Evolutionary conservation across 2,329 filamentous ascomycete species (phyloP), one percentile per base, ranked within the genome.

Genomic region (Atkinsonella texensis): DNA sequence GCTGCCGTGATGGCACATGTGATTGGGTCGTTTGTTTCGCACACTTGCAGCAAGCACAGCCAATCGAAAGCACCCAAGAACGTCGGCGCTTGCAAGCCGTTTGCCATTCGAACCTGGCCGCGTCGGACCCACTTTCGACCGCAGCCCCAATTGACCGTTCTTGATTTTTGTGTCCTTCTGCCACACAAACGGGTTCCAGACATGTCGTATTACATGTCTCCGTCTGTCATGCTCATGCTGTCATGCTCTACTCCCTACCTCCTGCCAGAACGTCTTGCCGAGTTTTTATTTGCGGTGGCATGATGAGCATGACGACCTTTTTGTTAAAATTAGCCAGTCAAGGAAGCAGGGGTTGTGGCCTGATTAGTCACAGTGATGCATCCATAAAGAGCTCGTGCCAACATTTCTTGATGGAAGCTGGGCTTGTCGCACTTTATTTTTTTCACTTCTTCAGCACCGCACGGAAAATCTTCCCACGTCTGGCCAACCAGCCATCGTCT

Each of bases 61-160:
- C 69, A 72, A 72, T 72, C 59, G 56, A 52, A 54, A 58, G 51
- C 55, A 59, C 54, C 59, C 63, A 61, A 58, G 56, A 55, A 59
- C 52, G 46, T 65, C 57, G 64, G 64, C 64, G 64, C 64, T 66
- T 63, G 57, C 53, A 62, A 58, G 54, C 53, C 59, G 54, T 55
- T 56, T 61, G 59, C 62, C 52, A 66, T 66, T 66, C 50, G 63
- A 60, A 58, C 56, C 58, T 58, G 52, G 51, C 33, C 40, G 46
- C 46, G 40, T 41, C 46, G 31, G 61, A 54, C 60, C 62, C 63
- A 57, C 64, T 59, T 54, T 60, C 55, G 54, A 60, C 58, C 57
- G 58, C 60, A 59, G 56, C 56, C 59, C 54, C 55, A 53, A 52
- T 40, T 33, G 12, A 45, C 42, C 41, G 28, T n/a, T n/a, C n/a